phyloP scores from a whole-genome alignment of 495 filamentous ascomycete species.

The Daldinia childiae region DNA sequence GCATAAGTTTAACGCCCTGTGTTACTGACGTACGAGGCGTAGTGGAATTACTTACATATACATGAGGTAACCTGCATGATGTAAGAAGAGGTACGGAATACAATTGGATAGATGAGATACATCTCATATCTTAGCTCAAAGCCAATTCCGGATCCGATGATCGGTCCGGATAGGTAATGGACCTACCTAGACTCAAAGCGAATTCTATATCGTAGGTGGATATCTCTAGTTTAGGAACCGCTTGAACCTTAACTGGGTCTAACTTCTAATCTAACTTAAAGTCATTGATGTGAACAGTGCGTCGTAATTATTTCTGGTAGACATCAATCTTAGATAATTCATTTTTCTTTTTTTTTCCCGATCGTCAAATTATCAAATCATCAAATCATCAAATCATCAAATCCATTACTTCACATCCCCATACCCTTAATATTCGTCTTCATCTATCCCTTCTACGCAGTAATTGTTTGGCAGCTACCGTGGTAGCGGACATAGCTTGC shows the following conservation, averaged over 20 bases:
- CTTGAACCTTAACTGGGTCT: slow-evolving; percentile 20
- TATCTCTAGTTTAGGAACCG: slow-evolving; percentile 12
- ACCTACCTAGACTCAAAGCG: neutral
- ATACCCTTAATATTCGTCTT: neutral
- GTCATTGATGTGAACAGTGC: slow-evolving; percentile 30
- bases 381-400: neutral
- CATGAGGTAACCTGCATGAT: neutral
- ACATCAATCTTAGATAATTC: slow-evolving; percentile 36
- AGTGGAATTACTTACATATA: slow-evolving; percentile 1
- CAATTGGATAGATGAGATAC: neutral
- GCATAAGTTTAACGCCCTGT: neutral
- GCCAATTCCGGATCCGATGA: slow-evolving; percentile 36
- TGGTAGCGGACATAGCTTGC: slow-evolving; percentile 21
- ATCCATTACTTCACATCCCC: slow-evolving; percentile 9
- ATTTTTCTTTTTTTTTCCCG: slow-evolving; percentile 6
- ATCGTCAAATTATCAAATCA: neutral
- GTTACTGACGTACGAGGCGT: neutral
- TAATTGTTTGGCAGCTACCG: slow-evolving; percentile 13
- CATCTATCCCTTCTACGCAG: neutral
- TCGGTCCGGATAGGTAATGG: slow-evolving; percentile 25
- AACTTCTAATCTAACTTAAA: neutral
- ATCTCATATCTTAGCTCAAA: neutral
- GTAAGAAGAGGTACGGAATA: neutral
- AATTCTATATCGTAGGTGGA: neutral
- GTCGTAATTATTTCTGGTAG: slow-evolving; percentile 15